phyloP scores from a whole-genome alignment of 2,329 filamentous ascomycete species.

The Trichoderma brevicompactum region DNA sequence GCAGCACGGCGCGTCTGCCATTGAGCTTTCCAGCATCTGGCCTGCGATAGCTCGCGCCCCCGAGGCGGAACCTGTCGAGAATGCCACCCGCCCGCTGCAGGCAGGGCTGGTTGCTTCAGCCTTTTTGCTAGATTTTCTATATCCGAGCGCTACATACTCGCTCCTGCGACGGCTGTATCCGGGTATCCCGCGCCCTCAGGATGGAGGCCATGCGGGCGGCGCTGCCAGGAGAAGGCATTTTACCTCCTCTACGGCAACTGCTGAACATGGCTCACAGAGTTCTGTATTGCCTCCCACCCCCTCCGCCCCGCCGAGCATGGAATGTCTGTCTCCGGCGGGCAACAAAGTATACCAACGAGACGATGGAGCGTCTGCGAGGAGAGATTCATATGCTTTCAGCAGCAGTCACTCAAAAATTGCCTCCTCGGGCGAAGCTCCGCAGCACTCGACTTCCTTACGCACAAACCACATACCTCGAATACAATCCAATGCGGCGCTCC shows the following conservation, averaged over 20 bases:
- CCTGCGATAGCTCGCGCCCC: constrained; percentile 36
- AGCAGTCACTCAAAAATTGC: background rate
- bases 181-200: constrained; percentile 35
- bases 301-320: constrained; percentile 13
- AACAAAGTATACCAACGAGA: background rate
- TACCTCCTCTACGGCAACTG: constrained; percentile 35
- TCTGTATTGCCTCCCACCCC: background rate
- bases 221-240: constrained; percentile 37
- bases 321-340: constrained; percentile 5
- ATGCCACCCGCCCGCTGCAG: constrained; percentile 34
- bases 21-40: constrained; percentile 53
- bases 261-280: constrained; percentile 20
- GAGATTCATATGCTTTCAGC: background rate
- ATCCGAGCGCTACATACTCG: constrained; percentile 52
- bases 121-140: constrained; percentile 61
- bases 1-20: constrained; percentile 57
- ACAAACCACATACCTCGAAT: background rate
- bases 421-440: background rate
- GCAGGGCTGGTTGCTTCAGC: constrained; percentile 49
- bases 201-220: constrained; percentile 28
- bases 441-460: background rate
- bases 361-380: background rate
- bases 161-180: constrained; percentile 48
- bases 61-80: constrained; percentile 30
- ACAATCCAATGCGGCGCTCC: constrained; percentile 2